Base-by-base conservation (phyloP, 2,329 filamentous ascomycete species). In the Fusarium decemcellulare region DNA sequence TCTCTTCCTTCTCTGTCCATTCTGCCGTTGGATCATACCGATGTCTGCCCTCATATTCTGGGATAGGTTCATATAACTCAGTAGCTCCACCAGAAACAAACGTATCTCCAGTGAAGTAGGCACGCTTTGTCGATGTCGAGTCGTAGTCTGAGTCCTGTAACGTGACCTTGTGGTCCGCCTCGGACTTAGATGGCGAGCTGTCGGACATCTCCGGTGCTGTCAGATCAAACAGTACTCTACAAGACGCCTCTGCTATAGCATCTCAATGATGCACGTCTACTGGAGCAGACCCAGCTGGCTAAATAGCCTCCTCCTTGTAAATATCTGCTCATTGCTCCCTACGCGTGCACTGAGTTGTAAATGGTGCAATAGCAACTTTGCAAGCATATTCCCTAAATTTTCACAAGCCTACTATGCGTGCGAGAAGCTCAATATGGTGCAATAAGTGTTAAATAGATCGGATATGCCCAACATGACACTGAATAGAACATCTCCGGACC, bases 1-100 rank as follows among this genome's bases (percentile, higher is more conserved):
- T 84, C 76, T 91, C 89, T 71, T 91, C 88, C 50, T 83, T 81
- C 11, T 81, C 77, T 3, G 85, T 84, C 88, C 88, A 91, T 47
- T 83, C 79, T 47, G 85, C 87, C 2, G 80, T 74, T 0, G 88
- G 87, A 68, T 91, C 88, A 73, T 85, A 90, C 52, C 88, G 82
- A 76, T 90, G 88, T 9, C 81, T 77, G 4, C 87, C 87, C 71
- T 91, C 88, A 70, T 89, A 90, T 8, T 77, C 77, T 2, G 83
- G 81, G n/a, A 88, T 84, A 1, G 86, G 87, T 62, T 82, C 81
- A 68, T 87, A 87, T 37, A 69, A 8, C 2, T 67, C 57, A 5
- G 59, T 43, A 3, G 66, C 50, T 10, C 39, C 66, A 10, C 63
- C 60, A 6, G 46, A 48, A 0, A 48, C 63, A 36, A 60, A 65